Evolutionary conservation across 2,329 filamentous ascomycete genomes (phyloP).

Genomic region (Verticillium albo-atrum): DNA sequence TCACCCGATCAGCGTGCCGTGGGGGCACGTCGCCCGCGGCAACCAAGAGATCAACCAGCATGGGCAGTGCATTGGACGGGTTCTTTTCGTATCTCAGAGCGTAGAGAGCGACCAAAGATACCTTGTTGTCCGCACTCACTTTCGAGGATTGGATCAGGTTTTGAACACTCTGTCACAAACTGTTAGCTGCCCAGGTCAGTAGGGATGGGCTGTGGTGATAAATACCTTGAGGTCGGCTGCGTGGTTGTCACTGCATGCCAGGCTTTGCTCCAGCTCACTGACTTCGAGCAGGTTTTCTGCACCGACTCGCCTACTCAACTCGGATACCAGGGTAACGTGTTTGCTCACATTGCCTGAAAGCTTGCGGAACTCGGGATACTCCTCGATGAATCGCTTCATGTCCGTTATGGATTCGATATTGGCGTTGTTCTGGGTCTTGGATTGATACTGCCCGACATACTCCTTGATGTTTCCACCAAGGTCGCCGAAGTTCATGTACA

Average conservation of each 20-base stretch:
- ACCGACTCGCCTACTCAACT: conserved; percentile 83
- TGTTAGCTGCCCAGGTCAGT: not conserved
- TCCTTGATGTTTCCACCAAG: conserved; percentile 95
- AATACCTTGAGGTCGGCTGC: conserved; percentile 80
- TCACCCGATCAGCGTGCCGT: conserved; percentile 72
- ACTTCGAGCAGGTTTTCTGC: conserved; percentile 89
- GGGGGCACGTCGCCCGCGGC: conserved; percentile 78
- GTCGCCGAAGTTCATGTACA: conserved; percentile 97
- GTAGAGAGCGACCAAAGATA: conserved; percentile 90
- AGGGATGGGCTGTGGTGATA: not conserved
- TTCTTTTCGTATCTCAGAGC: conserved; percentile 88
- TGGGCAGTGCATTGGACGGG: conserved; percentile 74
- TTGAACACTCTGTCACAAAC: conserved; percentile 64
- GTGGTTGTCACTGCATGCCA: conserved; percentile 97
- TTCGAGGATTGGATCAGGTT: conserved; percentile 74
- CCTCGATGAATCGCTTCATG: conserved; percentile 99
- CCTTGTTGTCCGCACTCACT: conserved; percentile 77
- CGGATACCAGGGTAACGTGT: conserved; percentile 92
- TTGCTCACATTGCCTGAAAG: conserved; percentile 98
- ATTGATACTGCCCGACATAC: conserved; percentile 97
- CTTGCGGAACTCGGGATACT: conserved; percentile 96
- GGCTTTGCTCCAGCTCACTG: conserved; percentile 91
- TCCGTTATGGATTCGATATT: conserved; percentile 96
- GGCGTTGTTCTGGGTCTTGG: conserved; percentile 92
- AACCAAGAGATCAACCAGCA: conserved; percentile 80